Base-by-base conservation (phyloP, 331 rosid genomes). In the Quercus tomentella region DNA sequence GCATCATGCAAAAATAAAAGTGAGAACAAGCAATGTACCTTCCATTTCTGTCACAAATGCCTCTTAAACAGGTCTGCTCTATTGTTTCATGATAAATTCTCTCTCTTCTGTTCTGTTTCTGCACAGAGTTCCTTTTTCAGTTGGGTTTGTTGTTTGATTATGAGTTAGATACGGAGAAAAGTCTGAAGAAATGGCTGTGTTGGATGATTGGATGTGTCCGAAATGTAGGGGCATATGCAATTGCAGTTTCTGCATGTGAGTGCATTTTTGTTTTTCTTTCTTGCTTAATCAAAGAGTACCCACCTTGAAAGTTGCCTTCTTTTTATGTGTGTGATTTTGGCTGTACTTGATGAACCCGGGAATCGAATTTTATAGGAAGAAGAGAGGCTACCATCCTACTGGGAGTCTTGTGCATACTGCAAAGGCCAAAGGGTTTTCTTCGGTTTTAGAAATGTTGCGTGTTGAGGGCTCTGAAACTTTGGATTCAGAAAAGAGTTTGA, bases 201-300 rank as follows among this genome's bases (percentile, higher is more conserved):
- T 79, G 83, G 73, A 28, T 16, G 80, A 85, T 21, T 94, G 98
- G 98, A 33, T 4, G 2, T 94, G 98, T 75, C 97, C 98, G 1
- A 94, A 62, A 76, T 94, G 98, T 80, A 81, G 86, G 81, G 92
- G 86, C 76, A 63, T 80, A 8, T 94, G 98, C 82, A 94, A 89
- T 63, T 92, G 98, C 63, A 94, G 98, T 73, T 20, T 26, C 30
- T 94, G 98, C 91, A 83, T 76, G 98, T 87, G 83, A 84, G 89
- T 71, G 58, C 71, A 45, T 61, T 21, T 66, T 15, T 33, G 51
- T 70, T 12, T 22, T 71, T 43, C 54, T 4, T 15, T 7, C 8
- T 76, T n/a, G 5, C 7, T 20, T 49, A 14, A 49, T 14, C 5
- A 1, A 49, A 49, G 55, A 14, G 4, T 49, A 3, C 55, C 18